Evolutionary conservation across 2,329 filamentous ascomycete genomes (phyloP), one percentile per base, ranked within the genome.

Genomic region (Fonsecaea erecta): DNA sequence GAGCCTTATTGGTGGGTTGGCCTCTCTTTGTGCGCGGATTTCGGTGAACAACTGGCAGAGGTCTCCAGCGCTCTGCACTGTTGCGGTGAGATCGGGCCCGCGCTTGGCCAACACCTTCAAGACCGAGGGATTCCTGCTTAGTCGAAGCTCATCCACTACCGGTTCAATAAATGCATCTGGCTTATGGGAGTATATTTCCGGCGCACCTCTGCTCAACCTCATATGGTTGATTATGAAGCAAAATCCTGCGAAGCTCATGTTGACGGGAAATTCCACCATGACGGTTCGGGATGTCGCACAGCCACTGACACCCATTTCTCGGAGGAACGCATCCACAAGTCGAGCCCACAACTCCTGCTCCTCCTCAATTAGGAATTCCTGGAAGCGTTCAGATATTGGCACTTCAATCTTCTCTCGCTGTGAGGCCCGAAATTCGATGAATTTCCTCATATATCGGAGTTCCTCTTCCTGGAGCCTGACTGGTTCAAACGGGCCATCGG

Each of bases 141-240:
- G 7, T 16, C 14, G 37, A 5, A 40, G 37, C 16, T 40, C 37
- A 16, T 40, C 14, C 5, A 40, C 4, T n/a, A n/a, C 37, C 7
- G 12, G 14, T 40, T 4, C 37, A n/a, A 40, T 4, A 40, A 40
- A 40, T 3, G 14, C 37, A 40, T 3, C 37, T 40, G 37, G 14
- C 14, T 4, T 5, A 16, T 16, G 14, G 2, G 37, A n/a, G 11
- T n/a, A 40, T n/a, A 26, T 1, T n/a, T 52, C 48, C 16, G n/a
- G 28, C 28, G 48, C 58, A 21, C 58, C 58, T n/a, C 58, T 37
- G 18, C 6, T 24, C 14, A 34, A 21, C 40, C 48, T 52, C 58
- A 53, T 52, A 24, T 61, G 58, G 14, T 52, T 32, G 30, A 61
- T 14, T 11, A 61, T 3, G 58, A 61, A 30, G 6, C 30, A 16